These are phyloP conservation scores for Astrothelium subdiscretum DNA, from an alignment of 495 filamentous ascomycete genomes.

Conservation along the genomic window DNA sequence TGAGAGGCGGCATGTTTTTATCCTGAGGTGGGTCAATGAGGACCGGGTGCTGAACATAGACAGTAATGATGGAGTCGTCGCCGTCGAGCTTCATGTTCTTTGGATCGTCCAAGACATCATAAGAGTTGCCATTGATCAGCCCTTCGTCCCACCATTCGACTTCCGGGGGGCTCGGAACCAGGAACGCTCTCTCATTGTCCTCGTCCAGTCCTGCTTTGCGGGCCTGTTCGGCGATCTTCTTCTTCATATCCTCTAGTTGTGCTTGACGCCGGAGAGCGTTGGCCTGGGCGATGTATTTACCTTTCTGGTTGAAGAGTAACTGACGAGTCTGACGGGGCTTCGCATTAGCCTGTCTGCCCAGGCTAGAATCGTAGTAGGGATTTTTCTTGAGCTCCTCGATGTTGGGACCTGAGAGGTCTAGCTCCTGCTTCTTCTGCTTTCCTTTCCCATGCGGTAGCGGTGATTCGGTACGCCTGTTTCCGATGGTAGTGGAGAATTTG, in stretches of 20 bases:
- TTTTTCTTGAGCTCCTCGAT: constrained; percentile 61
- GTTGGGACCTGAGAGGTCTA: constrained; percentile 60
- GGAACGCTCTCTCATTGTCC: constrained; percentile 78
- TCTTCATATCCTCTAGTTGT: constrained; percentile 86
- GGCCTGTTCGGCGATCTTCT: constrained; percentile 72
- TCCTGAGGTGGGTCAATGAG: constrained; percentile 83
- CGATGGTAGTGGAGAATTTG: constrained; percentile 49
- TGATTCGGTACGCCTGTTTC: constrained; percentile 46
- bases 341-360: constrained; percentile 51
- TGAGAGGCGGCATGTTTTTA: constrained; percentile 61
- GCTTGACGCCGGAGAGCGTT: constrained; percentile 77
- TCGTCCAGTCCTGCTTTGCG: constrained; percentile 85
- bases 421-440: constrained; percentile 41
- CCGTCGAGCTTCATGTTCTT: constrained; percentile 56
- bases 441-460: constrained; percentile 22
- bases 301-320: constrained; percentile 87
- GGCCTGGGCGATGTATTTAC: constrained; percentile 91
- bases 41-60: constrained; percentile 90
- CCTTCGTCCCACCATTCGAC: constrained; percentile 99
- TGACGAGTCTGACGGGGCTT: constrained; percentile 52
- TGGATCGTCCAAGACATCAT: constrained; percentile 54
- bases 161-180: constrained; percentile 70
- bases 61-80: constrained; percentile 65
- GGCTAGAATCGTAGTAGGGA: constrained; percentile 72
- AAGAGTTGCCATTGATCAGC: constrained; percentile 58